Conservation (phyloP, 352 stramenopile genomes). For the Globisporangium nodosum region DNA sequence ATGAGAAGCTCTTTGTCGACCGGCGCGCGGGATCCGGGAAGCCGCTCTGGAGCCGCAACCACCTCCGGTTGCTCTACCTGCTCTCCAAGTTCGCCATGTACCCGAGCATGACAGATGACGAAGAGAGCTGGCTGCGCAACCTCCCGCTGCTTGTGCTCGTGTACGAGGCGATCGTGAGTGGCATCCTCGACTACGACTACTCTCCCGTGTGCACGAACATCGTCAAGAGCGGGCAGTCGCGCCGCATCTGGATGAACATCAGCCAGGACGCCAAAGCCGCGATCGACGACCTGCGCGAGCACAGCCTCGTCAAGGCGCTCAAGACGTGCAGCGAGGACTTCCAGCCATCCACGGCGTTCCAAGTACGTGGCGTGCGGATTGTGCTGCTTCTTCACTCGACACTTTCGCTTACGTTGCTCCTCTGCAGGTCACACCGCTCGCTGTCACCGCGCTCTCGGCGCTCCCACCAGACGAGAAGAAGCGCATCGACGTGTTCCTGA, state of each 20-base stretch:
- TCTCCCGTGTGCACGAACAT: slow-evolving; percentile 93
- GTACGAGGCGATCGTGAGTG: slow-evolving; percentile 94
- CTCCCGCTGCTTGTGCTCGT: slow-evolving; percentile 94
- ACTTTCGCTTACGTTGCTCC: slow-evolving; percentile 45
- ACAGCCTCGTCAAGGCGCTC: slow-evolving; percentile 93
- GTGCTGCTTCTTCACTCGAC: not conserved
- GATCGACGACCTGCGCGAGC: slow-evolving; percentile 94
- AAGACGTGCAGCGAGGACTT: slow-evolving; percentile 93
- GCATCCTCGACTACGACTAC: slow-evolving; percentile 96
- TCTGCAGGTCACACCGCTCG: slow-evolving; percentile 31
- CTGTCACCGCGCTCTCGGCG: slow-evolving; percentile 29
- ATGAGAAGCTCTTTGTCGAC: slow-evolving; percentile 27
- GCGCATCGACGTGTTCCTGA: slow-evolving; percentile 59
- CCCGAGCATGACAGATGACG: slow-evolving; percentile 82
- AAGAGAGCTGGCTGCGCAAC: slow-evolving; percentile 95
- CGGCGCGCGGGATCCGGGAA: not conserved
- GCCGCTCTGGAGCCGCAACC: slow-evolving; percentile 70
- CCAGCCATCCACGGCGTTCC: slow-evolving; percentile 94
- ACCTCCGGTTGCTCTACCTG: slow-evolving; percentile 95
- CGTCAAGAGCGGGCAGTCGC: slow-evolving; percentile 84
- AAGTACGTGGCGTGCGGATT: slow-evolving; percentile 40
- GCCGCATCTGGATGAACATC: slow-evolving; percentile 91
- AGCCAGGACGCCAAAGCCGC: slow-evolving; percentile 95
- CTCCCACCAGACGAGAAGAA: slow-evolving; percentile 41
- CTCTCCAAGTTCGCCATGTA: slow-evolving; percentile 94